A percentile compares a stretch with the other conserved stretches of the same genome.
Conservation (phyloP, 1,284 basidiomycete genomes). For the Tremellales sp. region DNA sequence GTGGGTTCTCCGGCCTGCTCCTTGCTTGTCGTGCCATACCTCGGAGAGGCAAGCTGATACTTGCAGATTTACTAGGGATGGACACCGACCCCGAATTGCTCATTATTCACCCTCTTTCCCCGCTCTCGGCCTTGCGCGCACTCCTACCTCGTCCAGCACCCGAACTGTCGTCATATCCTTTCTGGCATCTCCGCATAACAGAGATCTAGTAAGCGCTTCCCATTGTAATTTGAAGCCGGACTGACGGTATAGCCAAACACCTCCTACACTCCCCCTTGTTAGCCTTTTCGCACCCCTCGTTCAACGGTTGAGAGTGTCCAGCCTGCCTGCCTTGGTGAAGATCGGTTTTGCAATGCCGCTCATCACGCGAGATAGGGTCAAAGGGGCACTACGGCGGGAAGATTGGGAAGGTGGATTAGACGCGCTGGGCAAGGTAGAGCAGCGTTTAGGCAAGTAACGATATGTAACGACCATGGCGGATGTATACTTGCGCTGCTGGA, state of each 20-base stretch:
- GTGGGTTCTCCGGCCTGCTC: background rate
- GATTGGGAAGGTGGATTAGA: slow-evolving; percentile 20
- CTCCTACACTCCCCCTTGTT: slow-evolving; percentile 22
- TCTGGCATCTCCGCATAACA: slow-evolving; percentile 35
- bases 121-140: slow-evolving; percentile 13
- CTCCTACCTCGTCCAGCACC: slow-evolving; percentile 31
- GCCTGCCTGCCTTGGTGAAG: slow-evolving; percentile 12
- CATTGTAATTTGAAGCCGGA: background rate
- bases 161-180: slow-evolving; percentile 36
- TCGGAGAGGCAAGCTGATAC: no score
- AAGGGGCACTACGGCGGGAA: slow-evolving; percentile 7
- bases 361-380: background rate
- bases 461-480: no score
- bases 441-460: slow-evolving; percentile 15
- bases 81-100: slow-evolving; percentile 28
- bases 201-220: slow-evolving; percentile 29
- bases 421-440: slow-evolving; percentile 18
- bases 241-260: slow-evolving; percentile 14
- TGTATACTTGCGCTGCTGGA: no score
- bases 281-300: slow-evolving; percentile 9
- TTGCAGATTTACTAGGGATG: background rate
- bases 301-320: slow-evolving; percentile 8
- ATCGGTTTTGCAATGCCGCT: slow-evolving; percentile 9
- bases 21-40: no score
- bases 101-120: slow-evolving; percentile 28